These are phyloP conservation scores for Solanum hybrid DNA, from an alignment of 305 asterid species.

Conservation along the genomic window DNA sequence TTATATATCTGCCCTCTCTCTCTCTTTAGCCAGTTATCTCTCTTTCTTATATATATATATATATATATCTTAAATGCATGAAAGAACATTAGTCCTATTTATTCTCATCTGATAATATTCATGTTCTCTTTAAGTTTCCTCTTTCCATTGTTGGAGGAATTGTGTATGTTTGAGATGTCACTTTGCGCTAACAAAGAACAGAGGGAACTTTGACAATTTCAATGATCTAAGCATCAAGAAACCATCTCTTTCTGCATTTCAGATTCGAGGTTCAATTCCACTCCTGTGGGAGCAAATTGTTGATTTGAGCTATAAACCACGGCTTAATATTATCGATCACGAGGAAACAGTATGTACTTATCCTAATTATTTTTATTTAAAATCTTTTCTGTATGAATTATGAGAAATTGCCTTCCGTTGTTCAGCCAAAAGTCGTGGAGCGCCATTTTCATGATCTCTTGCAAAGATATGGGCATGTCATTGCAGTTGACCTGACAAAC, in stretches of 20 bases:
- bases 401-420: background rate
- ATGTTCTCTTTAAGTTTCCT: background rate
- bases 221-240: background rate
- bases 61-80: background rate
- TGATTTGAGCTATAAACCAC: constrained; percentile 96
- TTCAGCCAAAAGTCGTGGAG: constrained; percentile 76
- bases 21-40: background rate
- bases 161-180: background rate
- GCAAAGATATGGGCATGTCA: constrained; percentile 81
- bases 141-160: background rate
- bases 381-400: background rate
- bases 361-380: background rate
- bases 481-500: constrained; percentile 86
- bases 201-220: background rate
- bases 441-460: constrained; percentile 83
- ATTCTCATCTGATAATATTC: background rate
- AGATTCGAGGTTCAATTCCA: constrained; percentile 54
- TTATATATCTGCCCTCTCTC: background rate
- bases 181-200: background rate
- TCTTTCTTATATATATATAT: background rate
- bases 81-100: background rate
- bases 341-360: constrained; percentile 31
- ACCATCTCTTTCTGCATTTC: constrained; percentile 14
- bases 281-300: constrained; percentile 76
- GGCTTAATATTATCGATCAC: constrained; percentile 58